A percentile compares a stretch with the other conserved stretches of the same genome.
phyloP scores from a whole-genome alignment of 768 basidiomycete genomes.

The Chalciporus pseudorubinellus region DNA sequence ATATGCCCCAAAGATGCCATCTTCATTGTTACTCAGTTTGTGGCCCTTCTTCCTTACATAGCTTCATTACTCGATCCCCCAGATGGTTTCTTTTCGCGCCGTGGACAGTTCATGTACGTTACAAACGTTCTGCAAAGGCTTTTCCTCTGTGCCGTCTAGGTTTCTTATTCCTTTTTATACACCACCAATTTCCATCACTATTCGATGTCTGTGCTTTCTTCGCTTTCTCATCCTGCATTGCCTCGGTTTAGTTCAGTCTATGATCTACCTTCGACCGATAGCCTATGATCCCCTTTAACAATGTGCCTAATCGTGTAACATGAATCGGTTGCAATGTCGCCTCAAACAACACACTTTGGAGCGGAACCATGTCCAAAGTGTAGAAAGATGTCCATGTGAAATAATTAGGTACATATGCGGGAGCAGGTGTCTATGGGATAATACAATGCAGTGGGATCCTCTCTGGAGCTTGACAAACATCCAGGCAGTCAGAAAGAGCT shows the following conservation, averaged over 20 bases:
- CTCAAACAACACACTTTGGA: neutral
- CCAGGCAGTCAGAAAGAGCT: neutral
- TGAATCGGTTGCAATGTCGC: neutral
- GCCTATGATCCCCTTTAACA: slow-evolving; percentile 19
- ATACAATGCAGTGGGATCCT: neutral
- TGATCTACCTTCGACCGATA: slow-evolving; percentile 7
- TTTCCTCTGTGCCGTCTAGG: slow-evolving; percentile 5
- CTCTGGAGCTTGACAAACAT: neutral
- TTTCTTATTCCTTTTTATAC: slow-evolving; percentile 37
- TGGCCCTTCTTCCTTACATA: neutral
- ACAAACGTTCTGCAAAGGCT: slow-evolving; percentile 18
- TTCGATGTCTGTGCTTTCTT: slow-evolving; percentile 6
- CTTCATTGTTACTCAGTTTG: neutral
- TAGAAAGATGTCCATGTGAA: neutral
- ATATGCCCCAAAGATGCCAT: neutral
- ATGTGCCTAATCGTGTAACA: slow-evolving; percentile 16
- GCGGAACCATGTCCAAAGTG: neutral
- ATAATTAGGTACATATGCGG: neutral
- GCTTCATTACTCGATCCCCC: neutral
- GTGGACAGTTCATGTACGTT: slow-evolving; percentile 17
- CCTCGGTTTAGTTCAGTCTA: neutral
- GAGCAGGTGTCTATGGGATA: neutral
- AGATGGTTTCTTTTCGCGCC: slow-evolving; percentile 1
- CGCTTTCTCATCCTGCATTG: slow-evolving; percentile 1
- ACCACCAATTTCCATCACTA: neutral